Percentiles rank a stretch among this genome's conserved stretches.
Evolutionary conservation across 2,329 filamentous ascomycete species (phyloP).

Genomic region (Trichoderma sp.): DNA sequence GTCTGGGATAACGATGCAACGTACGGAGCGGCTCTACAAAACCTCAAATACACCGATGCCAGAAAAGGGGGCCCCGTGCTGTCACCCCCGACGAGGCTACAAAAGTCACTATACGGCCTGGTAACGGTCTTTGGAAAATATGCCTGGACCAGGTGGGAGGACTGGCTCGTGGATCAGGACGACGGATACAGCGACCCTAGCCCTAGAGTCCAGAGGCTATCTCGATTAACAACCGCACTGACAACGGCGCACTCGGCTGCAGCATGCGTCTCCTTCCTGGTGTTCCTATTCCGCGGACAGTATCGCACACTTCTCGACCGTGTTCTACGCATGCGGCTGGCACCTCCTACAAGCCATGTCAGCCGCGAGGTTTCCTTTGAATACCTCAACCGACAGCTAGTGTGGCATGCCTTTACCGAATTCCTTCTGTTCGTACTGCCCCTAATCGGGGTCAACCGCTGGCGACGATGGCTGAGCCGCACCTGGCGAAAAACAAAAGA

Average conservation of each 20-base stretch:
- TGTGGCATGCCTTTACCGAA: slow-evolving; percentile 99
- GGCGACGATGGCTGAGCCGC: slow-evolving; percentile 84
- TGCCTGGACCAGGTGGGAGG: slow-evolving; percentile 88
- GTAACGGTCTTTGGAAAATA: slow-evolving; percentile 86
- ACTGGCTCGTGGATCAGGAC: slow-evolving; percentile 74
- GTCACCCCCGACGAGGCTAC: slow-evolving; percentile 70
- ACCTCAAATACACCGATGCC: slow-evolving; percentile 85
- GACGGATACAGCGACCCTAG: slow-evolving; percentile 67
- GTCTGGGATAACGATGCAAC: slow-evolving; percentile 97
- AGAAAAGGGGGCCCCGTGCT: slow-evolving; percentile 61
- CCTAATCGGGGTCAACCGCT: slow-evolving; percentile 89
- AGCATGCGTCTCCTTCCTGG: slow-evolving; percentile 79
- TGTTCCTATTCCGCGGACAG: slow-evolving; percentile 86
- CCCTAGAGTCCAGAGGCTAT: slow-evolving; percentile 55
- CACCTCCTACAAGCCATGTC: slow-evolving; percentile 80
- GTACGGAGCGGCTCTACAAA: slow-evolving; percentile 90
- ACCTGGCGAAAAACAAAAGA: slow-evolving; percentile 80
- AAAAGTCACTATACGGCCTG: slow-evolving; percentile 81
- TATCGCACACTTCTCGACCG: slow-evolving; percentile 91
- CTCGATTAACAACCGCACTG: slow-evolving; percentile 64
- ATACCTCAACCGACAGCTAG: slow-evolving; percentile 93
- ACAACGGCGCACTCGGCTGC: slow-evolving; percentile 77
- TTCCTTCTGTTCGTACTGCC: slow-evolving; percentile 97
- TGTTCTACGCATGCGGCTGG: slow-evolving; percentile 76
- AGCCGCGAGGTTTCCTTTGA: slow-evolving; percentile 94